Conservation (phyloP, 2,329 filamentous ascomycete genomes). For the Phialophora macrospora region DNA sequence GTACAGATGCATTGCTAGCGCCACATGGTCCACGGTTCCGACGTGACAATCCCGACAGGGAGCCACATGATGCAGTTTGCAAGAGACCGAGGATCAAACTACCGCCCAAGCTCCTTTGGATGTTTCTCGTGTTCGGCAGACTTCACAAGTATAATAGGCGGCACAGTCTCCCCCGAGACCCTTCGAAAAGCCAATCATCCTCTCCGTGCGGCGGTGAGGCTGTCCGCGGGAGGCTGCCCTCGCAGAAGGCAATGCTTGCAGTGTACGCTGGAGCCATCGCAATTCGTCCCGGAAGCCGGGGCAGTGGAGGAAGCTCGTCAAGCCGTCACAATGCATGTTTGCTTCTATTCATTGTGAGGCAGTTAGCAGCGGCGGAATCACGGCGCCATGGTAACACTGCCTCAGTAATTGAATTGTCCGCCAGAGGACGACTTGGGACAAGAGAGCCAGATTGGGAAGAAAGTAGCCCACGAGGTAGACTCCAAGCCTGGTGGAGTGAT, state of each 20-base stretch:
- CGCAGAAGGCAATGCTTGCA: not conserved
- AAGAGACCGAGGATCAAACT: not conserved
- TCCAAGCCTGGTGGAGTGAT: constrained; percentile 4
- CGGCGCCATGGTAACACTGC: constrained; percentile 17
- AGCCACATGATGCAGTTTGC: constrained; percentile 2
- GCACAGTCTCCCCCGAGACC: not conserved
- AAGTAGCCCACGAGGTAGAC: not conserved
- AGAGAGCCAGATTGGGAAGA: constrained; percentile 2
- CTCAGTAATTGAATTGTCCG: constrained; percentile 11
- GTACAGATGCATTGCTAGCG: not conserved
- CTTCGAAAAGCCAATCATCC: constrained; percentile 2
- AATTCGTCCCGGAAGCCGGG: not conserved
- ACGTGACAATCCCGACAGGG: not conserved
- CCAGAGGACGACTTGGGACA: not conserved
- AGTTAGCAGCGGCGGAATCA: constrained; percentile 10
- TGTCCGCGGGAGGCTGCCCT: not conserved
- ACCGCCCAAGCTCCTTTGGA: not conserved
- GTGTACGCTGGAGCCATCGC: not conserved
- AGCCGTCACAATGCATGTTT: constrained; percentile 5
- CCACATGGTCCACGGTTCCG: not conserved
- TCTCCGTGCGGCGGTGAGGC: not conserved
- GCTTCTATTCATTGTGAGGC: constrained; percentile 17
- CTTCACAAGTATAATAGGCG: constrained; percentile 1
- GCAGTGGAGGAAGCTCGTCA: not conserved
- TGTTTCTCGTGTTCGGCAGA: constrained; percentile 1